Conservation (phyloP, 371 early-diverging fungal genomes). For the Actinomucor elegans region DNA sequence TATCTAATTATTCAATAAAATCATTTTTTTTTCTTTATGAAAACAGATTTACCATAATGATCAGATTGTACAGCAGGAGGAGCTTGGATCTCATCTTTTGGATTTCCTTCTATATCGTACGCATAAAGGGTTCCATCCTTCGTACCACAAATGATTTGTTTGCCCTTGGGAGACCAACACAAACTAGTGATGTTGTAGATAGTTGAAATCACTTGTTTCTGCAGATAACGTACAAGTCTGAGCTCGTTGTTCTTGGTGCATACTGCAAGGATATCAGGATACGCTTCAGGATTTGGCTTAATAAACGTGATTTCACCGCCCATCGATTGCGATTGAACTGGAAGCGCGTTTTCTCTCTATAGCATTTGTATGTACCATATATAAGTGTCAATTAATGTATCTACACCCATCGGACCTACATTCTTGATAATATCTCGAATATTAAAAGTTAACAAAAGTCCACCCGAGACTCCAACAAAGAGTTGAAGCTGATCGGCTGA, state of each 20-base stretch:
- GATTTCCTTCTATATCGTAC: constrained; percentile 32
- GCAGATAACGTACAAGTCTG: constrained; percentile 19
- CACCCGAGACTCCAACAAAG: constrained; percentile 29
- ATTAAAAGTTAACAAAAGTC: constrained; percentile 28
- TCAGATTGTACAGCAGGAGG: not conserved
- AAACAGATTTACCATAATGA: no score
- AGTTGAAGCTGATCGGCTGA: constrained; percentile 32
- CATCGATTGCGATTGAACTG: constrained; percentile 18
- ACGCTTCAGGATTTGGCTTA: constrained; percentile 41
- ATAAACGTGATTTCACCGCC: constrained; percentile 27
- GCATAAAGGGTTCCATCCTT: constrained; percentile 28
- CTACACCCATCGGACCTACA: no score
- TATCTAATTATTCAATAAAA: no score
- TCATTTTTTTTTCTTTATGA: no score
- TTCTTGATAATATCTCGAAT: constrained; percentile 32
- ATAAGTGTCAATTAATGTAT: not conserved
- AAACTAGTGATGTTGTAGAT: constrained; percentile 25
- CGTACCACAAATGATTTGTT: constrained; percentile 47
- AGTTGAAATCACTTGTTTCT: constrained; percentile 8
- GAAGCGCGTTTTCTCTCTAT: constrained; percentile 12
- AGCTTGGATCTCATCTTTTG: constrained; percentile 15
- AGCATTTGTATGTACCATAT: not conserved
- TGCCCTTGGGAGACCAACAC: constrained; percentile 59
- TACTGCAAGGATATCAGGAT: constrained; percentile 33
- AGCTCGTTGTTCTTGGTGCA: constrained; percentile 20